These are phyloP conservation scores for Zea mays DNA, from an alignment of 176 grass and related monocot species.

Conservation along the genomic window DNA sequence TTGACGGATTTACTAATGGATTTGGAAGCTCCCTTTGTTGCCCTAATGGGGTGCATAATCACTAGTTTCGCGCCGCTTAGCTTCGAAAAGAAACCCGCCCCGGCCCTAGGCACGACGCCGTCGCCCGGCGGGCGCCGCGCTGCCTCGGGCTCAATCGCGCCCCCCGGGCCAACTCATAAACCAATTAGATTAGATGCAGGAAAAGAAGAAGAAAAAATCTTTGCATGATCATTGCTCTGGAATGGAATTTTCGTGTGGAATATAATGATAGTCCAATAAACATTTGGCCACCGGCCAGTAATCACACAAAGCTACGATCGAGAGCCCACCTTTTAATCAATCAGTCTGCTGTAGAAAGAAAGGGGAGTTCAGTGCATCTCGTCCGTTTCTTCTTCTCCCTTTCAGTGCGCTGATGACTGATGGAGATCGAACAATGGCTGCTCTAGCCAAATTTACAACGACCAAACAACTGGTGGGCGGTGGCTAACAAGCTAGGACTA, in stretches of 20 bases:
- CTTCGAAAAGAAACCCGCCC: conserved; percentile 28
- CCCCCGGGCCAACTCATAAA: not conserved
- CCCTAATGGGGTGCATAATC: conserved; percentile 49
- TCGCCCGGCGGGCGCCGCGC: conserved; percentile 37
- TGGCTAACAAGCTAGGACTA: not conserved
- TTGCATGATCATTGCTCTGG: conserved; percentile 40
- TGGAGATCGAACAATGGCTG: not conserved
- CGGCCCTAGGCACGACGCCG: conserved; percentile 37
- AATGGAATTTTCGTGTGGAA: conserved; percentile 24
- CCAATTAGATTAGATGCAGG: not conserved
- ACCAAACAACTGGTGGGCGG: not conserved
- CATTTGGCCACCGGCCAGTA: not conserved
- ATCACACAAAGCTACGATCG: not conserved
- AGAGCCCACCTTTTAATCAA: not conserved
- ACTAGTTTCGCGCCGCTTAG: conserved; percentile 37
- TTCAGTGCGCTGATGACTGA: not conserved
- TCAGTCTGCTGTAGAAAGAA: conserved; percentile 18
- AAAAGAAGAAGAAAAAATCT: conserved; percentile 20
- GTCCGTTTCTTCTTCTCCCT: not conserved
- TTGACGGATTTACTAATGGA: conserved; percentile 42
- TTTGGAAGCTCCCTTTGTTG: conserved; percentile 46
- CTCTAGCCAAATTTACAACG: not conserved
- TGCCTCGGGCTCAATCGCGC: not conserved
- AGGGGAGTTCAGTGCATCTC: not conserved
- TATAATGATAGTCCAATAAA: conserved; percentile 29